These are phyloP conservation scores for Glaciozyma martinii DNA, from an alignment of 768 basidiomycete species.

Conservation along the genomic window DNA sequence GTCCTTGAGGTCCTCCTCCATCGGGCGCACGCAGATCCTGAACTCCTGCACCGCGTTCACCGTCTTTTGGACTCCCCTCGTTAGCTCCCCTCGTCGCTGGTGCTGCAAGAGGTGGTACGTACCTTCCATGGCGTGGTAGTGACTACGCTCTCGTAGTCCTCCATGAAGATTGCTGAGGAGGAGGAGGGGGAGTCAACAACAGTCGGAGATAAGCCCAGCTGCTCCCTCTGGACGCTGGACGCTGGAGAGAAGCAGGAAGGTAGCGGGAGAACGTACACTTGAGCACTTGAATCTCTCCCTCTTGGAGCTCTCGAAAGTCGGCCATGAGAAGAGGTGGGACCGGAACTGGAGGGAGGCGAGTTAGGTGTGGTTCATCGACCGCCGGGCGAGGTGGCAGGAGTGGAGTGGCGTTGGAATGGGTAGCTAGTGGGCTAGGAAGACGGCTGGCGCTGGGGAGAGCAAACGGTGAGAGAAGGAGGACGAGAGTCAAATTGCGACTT, in stretches of 20 bases:
- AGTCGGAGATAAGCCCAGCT: background rate
- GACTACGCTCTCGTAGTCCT: slow-evolving; percentile 23
- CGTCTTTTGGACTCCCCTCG: background rate
- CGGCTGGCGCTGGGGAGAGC: too few relatives aligned
- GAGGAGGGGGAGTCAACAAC: background rate
- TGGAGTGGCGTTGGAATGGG: too few relatives aligned
- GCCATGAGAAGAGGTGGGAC: background rate
- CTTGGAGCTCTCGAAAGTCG: slow-evolving; percentile 21
- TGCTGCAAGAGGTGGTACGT: background rate
- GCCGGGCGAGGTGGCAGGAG: background rate
- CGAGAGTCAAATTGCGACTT: too few relatives aligned
- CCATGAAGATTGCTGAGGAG: slow-evolving; percentile 23
- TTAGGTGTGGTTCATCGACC: background rate
- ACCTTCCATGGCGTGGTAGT: slow-evolving; percentile 30
- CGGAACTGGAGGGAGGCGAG: too few relatives aligned
- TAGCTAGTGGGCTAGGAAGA: too few relatives aligned
- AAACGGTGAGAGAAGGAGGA: too few relatives aligned
- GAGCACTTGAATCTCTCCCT: slow-evolving; percentile 26
- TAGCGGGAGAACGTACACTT: slow-evolving; percentile 4
- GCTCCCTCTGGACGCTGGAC: background rate
- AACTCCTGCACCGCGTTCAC: slow-evolving; percentile 30
- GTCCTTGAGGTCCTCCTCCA: slow-evolving; percentile 21
- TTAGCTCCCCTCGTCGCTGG: background rate
- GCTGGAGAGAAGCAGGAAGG: background rate
- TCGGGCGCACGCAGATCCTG: slow-evolving; percentile 21